Base-by-base conservation (phyloP, 2,329 filamentous ascomycete genomes). In the Coleophoma cylindrospora region DNA sequence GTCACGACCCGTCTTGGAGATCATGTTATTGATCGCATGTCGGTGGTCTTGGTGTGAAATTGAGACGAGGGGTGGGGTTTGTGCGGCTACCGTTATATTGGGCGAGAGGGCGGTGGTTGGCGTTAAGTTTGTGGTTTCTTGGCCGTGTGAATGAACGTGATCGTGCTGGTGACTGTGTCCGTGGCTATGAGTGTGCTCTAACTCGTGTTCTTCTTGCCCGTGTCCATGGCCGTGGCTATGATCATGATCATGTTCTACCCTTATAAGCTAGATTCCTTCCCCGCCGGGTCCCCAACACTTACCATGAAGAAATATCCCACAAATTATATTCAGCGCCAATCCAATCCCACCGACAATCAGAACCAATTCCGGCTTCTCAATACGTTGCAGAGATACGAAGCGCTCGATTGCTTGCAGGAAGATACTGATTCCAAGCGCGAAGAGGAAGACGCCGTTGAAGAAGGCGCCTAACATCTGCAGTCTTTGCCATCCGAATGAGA, bases 401-500 rank as follows among this genome's bases (percentile, higher is more conserved):
- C 86, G 74, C 66, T 91, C 85, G 46, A 91, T 75, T 0, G 86
- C 83, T 61, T 91, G 87, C 3, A 91, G 69, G 34, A 86, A 76
- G 45, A 91, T 87, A 64, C 84, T 89, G 34, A 90, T 66, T 1
- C 85, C 85, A 2, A 91, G 70, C 1, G 84, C 86, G 14, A 90
- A 66, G 1, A 91, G 74, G 51, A 91, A 87, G 1, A 84, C 82
- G 13, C 87, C 87, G 60, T 91, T 91, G 74, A 91, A 91, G 66
- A 91, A 91, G 19, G 86, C 85, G 5, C 87, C 87, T 0, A 91
- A 72, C 1, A 90, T 66, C n/a, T 80, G 78, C 14, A 86, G 85
- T 33, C 87, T 77, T 50, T 87, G 83, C 86, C 86, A 91, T n/a
- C 87, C 87, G 57, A 87, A 91, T 0, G 86, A 80, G 14, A 87